These are phyloP conservation scores for Starmerella vaccinii DNA, from an alignment of 805 yeast genomes.

Conservation along the genomic window DNA sequence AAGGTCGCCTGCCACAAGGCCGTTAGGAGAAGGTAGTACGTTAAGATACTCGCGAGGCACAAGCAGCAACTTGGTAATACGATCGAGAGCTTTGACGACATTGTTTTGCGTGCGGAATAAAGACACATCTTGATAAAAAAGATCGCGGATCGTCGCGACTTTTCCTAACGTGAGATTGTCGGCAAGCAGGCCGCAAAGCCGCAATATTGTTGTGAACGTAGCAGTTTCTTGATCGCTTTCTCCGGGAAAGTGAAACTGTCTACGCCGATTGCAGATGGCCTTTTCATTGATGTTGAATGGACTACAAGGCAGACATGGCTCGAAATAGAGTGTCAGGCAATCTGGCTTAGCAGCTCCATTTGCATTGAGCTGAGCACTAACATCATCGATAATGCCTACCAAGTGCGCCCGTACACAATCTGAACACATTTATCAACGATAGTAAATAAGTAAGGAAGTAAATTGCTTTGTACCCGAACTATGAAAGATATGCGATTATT, in stretches of 20 bases:
- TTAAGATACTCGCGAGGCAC: conserved; percentile 35
- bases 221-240: not conserved
- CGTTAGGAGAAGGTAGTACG: conserved; percentile 47
- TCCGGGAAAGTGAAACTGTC: conserved; percentile 16
- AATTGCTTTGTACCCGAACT: too few relatives aligned
- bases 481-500: too few relatives aligned
- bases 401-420: not conserved
- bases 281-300: not conserved
- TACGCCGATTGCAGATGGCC: not conserved
- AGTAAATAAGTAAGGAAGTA: too few relatives aligned
- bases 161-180: conserved; percentile 16
- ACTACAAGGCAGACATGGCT: not conserved
- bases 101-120: conserved; percentile 39
- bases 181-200: conserved; percentile 19
- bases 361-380: not conserved
- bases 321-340: not conserved
- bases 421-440: conserved; percentile 2
- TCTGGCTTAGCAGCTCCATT: not conserved
- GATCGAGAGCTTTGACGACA: conserved; percentile 36
- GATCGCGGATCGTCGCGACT: conserved; percentile 41
- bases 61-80: conserved; percentile 34
- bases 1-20: conserved; percentile 40
- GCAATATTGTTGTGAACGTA: conserved; percentile 13
- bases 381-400: not conserved
- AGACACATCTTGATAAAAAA: conserved; percentile 48